Evolutionary conservation across 192 early-diverging fungal genomes (phyloP), one percentile per base, ranked within the genome.

Genomic region (Geranomyces michiganensis): DNA sequence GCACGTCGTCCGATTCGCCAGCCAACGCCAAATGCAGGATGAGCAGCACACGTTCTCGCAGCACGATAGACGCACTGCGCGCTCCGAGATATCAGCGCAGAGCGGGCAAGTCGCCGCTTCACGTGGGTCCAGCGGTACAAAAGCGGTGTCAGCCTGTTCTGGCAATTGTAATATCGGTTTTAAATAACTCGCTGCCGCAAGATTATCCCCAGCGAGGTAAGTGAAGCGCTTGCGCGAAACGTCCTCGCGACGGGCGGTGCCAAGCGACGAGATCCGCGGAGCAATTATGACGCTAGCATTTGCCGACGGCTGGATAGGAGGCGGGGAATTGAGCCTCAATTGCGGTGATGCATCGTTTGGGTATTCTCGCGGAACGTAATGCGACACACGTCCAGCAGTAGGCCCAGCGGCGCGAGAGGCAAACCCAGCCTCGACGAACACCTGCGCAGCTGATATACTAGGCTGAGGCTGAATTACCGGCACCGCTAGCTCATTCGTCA

Each of bases 1-100:
- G 32, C 70, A 72, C 10, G 27, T 53, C 21, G 41, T 72, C 10
- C 21, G 45, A 32, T 72, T 60, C 26, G 70, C 62, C 10, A 72
- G 36, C 70, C 70, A 72, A 5, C 70, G 60, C 70, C 70, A 72
- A n/a, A 72, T 72, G 29, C 70, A 72, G 15, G 70, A 17, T n/a
- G 70, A 62, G 47, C 70, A 72, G n/a, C 59, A 61, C 21, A 72
- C 49, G 21, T 44, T 72, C 12, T 48, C 61, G 47, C 70, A 72
- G 62, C 70, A 72, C 27, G 48, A 31, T 7, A 72, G 61, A 5
- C 70, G 70, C 13, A 72, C 47, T 1, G 70, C 70, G 47, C 70
- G 70, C 49, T 72, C 70, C 41, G 61, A 72, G 27, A 72, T 48
- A 43, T 72, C 70, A 15, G 53, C 70, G 47, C 70, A 72, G 24